Base-by-base conservation (phyloP, 495 filamentous ascomycete genomes). In the Trichoderma erinaceum region DNA sequence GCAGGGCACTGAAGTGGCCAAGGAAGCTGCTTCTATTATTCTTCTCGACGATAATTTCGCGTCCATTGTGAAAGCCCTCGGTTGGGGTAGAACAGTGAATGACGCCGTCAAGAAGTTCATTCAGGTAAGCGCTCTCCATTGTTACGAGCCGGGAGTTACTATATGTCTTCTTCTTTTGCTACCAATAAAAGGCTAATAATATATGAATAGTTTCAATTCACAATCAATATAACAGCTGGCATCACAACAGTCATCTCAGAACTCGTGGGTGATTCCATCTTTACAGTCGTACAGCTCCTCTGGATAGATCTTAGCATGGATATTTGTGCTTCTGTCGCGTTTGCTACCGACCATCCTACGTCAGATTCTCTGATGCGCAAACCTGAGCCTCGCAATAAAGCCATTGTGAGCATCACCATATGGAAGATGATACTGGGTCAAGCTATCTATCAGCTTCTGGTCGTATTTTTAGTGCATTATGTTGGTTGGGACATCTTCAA, bases 271-370 rank as follows among this genome's bases (percentile, higher is more conserved):
- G 78, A 86, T 58, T 91, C 91, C 3, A 90, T 95, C 5, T 85
- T 97, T 66, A 93, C 88, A 4, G 89, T 92, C 25, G 91, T 95
- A 3, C 92, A 97, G 74, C 84, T 96, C 61, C 84, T 97, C 32
- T 97, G 92, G 92, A 90, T 96, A 50, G 96, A 97, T 75, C 79
- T 96, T 56, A 95, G 96, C 74, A 95, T 96, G 92, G 92, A 97
- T 73, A 95, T 92, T n/a, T 92, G 96, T 72, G 92, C 92, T 4
- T 92, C 92, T n/a, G 86, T 96, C 65, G 92, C 92, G n/a, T 81
- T 96, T 41, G 92, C 92, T 18, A 96, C 92, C 1, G 92, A 97
- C 75, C 88, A 90, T 7, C 91, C 92, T 3, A 85, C 88, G 8
- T 79, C 83, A 12, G 83, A 80, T 43, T 84, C 96, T 64, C 82